Evolutionary conservation across 1,284 basidiomycete genomes (phyloP).

Genomic region (Schizophyllum amplum): DNA sequence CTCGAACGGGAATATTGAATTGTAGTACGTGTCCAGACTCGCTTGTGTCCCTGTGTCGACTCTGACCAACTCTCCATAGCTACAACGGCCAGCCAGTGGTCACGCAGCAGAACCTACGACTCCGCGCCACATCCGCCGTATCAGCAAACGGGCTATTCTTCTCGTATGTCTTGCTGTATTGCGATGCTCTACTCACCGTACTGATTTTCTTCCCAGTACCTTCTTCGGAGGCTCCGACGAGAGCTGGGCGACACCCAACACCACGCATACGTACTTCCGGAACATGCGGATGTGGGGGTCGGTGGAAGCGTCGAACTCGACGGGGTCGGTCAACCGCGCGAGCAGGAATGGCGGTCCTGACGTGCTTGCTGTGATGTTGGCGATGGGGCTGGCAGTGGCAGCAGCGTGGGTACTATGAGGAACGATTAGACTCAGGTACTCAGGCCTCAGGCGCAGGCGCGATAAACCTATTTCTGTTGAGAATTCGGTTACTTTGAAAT

Average conservation of each 20-base stretch:
- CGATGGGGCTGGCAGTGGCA: neutral
- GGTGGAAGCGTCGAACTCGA: neutral
- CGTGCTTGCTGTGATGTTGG: neutral
- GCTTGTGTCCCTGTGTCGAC: neutral
- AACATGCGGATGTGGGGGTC: constrained; percentile 50
- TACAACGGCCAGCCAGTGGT: constrained; percentile 48
- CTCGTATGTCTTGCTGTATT: constrained; percentile 49
- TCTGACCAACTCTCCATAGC: constrained; percentile 22
- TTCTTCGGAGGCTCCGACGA: constrained; percentile 40
- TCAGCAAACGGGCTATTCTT: constrained; percentile 57
- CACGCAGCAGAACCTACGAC: constrained; percentile 42
- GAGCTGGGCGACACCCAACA: constrained; percentile 55
- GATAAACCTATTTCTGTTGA: too few relatives aligned
- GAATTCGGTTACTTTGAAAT: too few relatives aligned
- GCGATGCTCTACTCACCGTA: too few relatives aligned
- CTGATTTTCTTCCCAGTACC: too few relatives aligned
- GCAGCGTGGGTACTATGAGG: neutral
- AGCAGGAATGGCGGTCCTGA: neutral
- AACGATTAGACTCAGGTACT: too few relatives aligned
- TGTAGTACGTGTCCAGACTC: constrained; percentile 36
- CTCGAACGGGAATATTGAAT: constrained; percentile 48
- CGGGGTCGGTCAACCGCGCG: neutral
- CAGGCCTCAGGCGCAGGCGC: too few relatives aligned
- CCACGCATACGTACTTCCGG: constrained; percentile 62
- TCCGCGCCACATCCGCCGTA: constrained; percentile 36